Evolutionary conservation across 345 rosid species (phyloP).

Genomic region (Populus tremula): DNA sequence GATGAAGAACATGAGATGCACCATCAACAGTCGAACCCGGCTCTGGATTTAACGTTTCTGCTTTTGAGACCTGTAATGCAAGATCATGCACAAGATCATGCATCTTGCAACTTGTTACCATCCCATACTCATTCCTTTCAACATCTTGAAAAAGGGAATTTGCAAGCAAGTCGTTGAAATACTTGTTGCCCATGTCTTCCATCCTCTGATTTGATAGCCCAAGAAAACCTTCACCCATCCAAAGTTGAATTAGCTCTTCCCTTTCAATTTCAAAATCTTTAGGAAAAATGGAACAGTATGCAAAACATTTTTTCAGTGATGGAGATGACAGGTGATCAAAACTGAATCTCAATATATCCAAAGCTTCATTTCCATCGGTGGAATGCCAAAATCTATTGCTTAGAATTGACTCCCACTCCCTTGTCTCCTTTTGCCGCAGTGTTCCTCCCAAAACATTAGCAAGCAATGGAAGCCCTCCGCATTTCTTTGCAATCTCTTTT

Average conservation of each 20-base stretch:
- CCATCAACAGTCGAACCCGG: not conserved
- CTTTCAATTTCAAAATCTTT: not conserved
- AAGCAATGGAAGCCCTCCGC: too few species aligned
- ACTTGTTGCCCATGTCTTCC: too few species aligned
- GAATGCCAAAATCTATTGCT: constrained; percentile 11
- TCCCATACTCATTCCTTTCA: too few species aligned
- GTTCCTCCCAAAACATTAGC: not conserved
- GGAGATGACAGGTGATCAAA: constrained; percentile 11
- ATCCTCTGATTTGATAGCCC: too few species aligned
- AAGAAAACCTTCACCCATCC: not conserved
- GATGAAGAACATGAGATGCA: constrained; percentile 4
- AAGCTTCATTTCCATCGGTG: not conserved
- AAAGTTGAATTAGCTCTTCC: not conserved
- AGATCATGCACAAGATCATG: not conserved
- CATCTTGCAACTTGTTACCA: too few species aligned
- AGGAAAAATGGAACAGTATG: constrained; percentile 7
- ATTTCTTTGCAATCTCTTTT: not conserved
- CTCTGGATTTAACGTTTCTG: not conserved
- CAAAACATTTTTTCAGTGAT: constrained; percentile 8
- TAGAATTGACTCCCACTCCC: constrained; percentile 12
- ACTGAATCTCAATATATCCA: not conserved
- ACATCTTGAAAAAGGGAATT: too few species aligned
- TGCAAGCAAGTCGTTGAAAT: too few species aligned
- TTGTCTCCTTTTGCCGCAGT: not conserved
- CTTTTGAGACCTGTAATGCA: constrained; percentile 13